phyloP scores from a whole-genome alignment of 2,329 filamentous ascomycete genomes.

The Atkinsonella texensis region DNA sequence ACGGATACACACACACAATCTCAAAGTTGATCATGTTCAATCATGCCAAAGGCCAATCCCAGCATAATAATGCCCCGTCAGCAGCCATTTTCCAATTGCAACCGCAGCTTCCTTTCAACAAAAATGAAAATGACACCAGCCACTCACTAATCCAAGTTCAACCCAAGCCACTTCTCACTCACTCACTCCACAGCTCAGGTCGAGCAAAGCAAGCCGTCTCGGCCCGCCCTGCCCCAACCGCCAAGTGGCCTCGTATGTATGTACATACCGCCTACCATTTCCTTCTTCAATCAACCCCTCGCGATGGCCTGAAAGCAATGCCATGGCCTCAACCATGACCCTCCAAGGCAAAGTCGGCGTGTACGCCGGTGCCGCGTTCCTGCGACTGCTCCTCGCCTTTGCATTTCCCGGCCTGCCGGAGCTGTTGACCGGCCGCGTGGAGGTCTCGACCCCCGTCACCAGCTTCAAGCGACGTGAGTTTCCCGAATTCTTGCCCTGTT shows the following conservation, averaged over 20 bases:
- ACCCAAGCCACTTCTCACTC: neutral
- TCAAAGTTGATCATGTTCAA: too few species aligned
- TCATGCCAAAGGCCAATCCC: too few species aligned
- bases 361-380: conserved; percentile 61
- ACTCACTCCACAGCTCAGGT: neutral
- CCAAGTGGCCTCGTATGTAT: conserved; percentile 18
- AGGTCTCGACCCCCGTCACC: conserved; percentile 92
- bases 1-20: too few species aligned
- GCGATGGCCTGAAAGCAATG: conserved; percentile 6
- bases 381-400: conserved; percentile 70
- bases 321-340: conserved; percentile 23
- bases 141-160: too few species aligned
- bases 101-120: too few species aligned
- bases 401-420: conserved; percentile 75
- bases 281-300: neutral
- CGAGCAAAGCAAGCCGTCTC: neutral
- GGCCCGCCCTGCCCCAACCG: conserved; percentile 12
- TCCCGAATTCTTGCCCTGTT: too few species aligned
- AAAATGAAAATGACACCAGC: too few species aligned
- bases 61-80: too few species aligned
- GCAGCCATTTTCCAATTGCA: too few species aligned
- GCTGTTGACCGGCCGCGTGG: conserved; percentile 79
- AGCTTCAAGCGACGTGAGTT: conserved; percentile 90
- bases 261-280: neutral
- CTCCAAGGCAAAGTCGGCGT: conserved; percentile 38